phyloP scores from a whole-genome alignment of 1,284 basidiomycete species.

The Crepidotus sp. region DNA sequence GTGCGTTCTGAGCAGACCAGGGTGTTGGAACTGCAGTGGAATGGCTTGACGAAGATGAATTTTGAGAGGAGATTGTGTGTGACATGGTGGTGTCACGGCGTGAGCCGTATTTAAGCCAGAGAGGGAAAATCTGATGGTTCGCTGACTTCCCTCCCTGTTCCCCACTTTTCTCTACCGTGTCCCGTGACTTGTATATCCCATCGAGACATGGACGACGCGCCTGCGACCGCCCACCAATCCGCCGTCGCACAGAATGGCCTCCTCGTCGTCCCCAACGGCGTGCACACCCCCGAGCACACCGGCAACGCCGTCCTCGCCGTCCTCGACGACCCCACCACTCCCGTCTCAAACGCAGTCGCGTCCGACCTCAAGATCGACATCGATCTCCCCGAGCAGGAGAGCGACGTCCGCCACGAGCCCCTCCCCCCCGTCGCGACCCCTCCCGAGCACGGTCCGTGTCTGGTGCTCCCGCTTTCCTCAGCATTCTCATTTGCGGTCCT shows the following conservation, averaged over 20 bases:
- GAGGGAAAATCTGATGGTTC: too few relatives aligned
- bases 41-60: too few relatives aligned
- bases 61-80: neutral
- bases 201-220: constrained; percentile 5
- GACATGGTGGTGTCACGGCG: neutral
- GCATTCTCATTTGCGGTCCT: constrained; percentile 15
- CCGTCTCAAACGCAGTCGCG: constrained; percentile 40
- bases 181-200: neutral
- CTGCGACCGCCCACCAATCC: neutral
- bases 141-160: neutral
- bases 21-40: too few relatives aligned
- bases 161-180: neutral
- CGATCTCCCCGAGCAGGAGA: constrained; percentile 52
- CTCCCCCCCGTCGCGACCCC: neutral
- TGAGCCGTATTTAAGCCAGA: neutral
- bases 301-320: constrained; percentile 30
- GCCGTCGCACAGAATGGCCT: constrained; percentile 1
- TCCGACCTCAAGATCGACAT: constrained; percentile 53
- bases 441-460: constrained; percentile 3
- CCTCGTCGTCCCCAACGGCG: constrained; percentile 28
- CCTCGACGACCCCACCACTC: constrained; percentile 52
- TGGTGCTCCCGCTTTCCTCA: neutral
- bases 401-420: constrained; percentile 54
- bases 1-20: too few relatives aligned
- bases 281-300: constrained; percentile 29